Conservation (phyloP, 2,329 filamentous ascomycete species). For the Diaporthe eres region DNA sequence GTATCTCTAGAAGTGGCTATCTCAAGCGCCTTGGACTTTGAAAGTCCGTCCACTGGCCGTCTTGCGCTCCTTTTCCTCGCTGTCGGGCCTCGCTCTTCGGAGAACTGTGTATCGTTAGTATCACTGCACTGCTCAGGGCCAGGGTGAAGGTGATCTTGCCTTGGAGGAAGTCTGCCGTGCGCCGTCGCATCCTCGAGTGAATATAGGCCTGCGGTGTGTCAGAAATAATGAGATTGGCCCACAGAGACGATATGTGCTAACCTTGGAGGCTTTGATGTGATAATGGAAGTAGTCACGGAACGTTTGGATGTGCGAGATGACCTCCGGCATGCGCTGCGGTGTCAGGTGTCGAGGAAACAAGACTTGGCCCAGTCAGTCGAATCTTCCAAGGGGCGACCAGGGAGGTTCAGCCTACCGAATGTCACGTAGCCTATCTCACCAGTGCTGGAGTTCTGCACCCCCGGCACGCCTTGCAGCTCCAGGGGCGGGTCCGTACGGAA, state of each 20-base stretch:
- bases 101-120: slow-evolving; percentile 73
- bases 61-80: slow-evolving; percentile 97
- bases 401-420: slow-evolving; percentile 76
- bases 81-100: slow-evolving; percentile 93
- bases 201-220: slow-evolving; percentile 83
- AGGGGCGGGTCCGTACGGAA: slow-evolving; percentile 96
- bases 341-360: slow-evolving; percentile 96
- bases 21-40: slow-evolving; percentile 64
- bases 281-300: slow-evolving; percentile 99
- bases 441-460: slow-evolving; percentile 80
- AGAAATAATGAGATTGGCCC: slow-evolving; percentile 36
- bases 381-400: background rate
- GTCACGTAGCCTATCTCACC: slow-evolving; percentile 98
- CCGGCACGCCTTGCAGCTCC: slow-evolving; percentile 88
- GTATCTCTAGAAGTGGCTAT: slow-evolving; percentile 43
- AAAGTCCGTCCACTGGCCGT: slow-evolving; percentile 97
- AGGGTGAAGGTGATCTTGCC: slow-evolving; percentile 66
- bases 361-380: slow-evolving; percentile 66
- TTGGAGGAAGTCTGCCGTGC: slow-evolving; percentile 98
- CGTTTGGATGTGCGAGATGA: slow-evolving; percentile 99
- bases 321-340: slow-evolving; percentile 89
- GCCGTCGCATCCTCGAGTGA: slow-evolving; percentile 96
- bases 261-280: slow-evolving; percentile 99
- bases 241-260: slow-evolving; percentile 48
- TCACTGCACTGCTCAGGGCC: slow-evolving; percentile 46